Evolutionary conservation across 495 filamentous ascomycete species (phyloP).

Genomic region (Chaetomium tenue): DNA sequence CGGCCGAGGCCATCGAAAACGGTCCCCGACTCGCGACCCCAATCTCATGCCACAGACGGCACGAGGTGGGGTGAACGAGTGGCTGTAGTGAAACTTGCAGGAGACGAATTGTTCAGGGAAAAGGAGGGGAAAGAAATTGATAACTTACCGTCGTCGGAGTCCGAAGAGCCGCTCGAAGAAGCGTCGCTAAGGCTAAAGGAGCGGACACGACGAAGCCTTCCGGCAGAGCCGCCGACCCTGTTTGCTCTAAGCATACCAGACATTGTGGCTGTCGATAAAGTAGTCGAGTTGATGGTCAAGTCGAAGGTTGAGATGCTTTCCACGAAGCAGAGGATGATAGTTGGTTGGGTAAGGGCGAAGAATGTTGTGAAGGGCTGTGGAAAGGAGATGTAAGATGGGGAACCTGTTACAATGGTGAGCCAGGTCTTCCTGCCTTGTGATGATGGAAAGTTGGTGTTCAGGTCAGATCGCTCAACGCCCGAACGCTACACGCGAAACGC

Average conservation of each 20-base stretch:
- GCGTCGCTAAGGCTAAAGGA: slow-evolving; percentile 11
- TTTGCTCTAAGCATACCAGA: slow-evolving; percentile 17
- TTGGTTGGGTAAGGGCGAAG: neutral
- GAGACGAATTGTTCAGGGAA: neutral
- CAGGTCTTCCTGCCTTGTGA: neutral
- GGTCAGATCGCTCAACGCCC: neutral
- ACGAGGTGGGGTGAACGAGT: neutral
- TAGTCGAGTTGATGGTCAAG: neutral
- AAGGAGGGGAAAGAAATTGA: neutral
- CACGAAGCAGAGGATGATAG: neutral
- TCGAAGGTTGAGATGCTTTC: neutral
- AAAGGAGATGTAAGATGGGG: neutral
- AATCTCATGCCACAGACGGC: neutral
- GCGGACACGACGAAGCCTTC: neutral
- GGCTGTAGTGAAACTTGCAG: neutral
- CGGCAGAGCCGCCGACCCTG: neutral
- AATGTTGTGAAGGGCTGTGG: neutral
- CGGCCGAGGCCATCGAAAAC: neutral
- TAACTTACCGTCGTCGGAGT: slow-evolving; percentile 12
- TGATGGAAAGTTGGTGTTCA: neutral
- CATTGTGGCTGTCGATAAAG: slow-evolving; percentile 9
- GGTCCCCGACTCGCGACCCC: neutral
- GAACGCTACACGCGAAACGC: neutral
- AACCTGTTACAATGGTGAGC: slow-evolving; percentile 7
- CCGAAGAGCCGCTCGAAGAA: slow-evolving; percentile 3